Base-by-base conservation (phyloP, 2,329 filamentous ascomycete species). In the Thielaviopsis cerberus region DNA sequence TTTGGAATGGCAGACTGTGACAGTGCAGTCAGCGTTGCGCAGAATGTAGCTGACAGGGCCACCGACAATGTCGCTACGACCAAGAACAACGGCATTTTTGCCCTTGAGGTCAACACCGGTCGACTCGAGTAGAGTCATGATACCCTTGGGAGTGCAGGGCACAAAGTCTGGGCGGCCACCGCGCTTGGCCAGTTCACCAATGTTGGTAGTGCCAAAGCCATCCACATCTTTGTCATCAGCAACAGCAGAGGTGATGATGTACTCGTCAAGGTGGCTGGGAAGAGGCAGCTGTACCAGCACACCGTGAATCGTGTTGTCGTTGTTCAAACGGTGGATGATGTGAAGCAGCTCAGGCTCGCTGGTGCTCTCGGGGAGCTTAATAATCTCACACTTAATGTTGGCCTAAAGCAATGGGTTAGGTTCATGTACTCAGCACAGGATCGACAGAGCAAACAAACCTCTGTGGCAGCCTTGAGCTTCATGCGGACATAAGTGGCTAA, bases 401-500 rank as follows among this genome's bases (percentile, higher is more conserved):
- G 90, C 89, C 86, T 91, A 65, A n/a, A 61, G 55, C 53, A 53
- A 6, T 5, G 20, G 20, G 50, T 54, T 26, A 51, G 25, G 15
- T n/a, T 15, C 15, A 20, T 8, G 24, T 11, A 34, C 23, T 52
- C n/a, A 26, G 13, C 22, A 10, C 15, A 57, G 11, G 27, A 26
- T n/a, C n/a, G 50, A 22, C 48, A 48, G 23, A 25, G 13, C 23
- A 41, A 10, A 63, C 73, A 65, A 74, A 89, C 86, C 79, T 97
- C 92, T 69, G 87, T 77, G 60, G 92, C 92, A 64, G 92, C 92
- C 79, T 96, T 98, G 67, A 96, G 75, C 76, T 98, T 98, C 92
- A 98, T 98, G 73, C 90, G 90, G 72, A 98, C 91, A 86, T 98
- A 98, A 56, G 91, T 97, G 67, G 84, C 86, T 91, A 66, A 62